phyloP scores from a whole-genome alignment of 805 yeast species.

The Candida taoyuanica region DNA sequence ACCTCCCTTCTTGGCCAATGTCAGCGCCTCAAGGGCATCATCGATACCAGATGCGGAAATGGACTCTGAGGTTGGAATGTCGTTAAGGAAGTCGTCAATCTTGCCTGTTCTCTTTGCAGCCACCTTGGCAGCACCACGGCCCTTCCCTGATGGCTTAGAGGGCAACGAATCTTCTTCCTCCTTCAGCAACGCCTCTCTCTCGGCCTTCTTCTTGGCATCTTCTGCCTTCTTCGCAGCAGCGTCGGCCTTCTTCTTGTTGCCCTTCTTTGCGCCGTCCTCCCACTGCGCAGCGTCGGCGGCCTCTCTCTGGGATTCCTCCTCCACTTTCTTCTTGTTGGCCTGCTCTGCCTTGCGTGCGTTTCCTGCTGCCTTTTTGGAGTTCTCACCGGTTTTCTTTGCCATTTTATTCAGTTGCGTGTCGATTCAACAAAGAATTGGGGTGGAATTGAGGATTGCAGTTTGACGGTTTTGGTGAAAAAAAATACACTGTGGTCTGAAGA shows the following conservation, averaged over 20 bases:
- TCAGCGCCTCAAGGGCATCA: constrained; percentile 71
- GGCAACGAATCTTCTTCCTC: constrained; percentile 66
- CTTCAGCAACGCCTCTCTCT: constrained; percentile 61
- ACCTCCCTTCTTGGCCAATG: constrained; percentile 53
- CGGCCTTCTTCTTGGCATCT: constrained; percentile 76
- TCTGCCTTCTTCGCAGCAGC: constrained; percentile 68
- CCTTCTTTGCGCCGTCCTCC: constrained; percentile 69
- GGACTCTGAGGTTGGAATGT: constrained; percentile 44
- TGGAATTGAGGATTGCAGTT: no score
- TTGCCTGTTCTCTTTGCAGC: constrained; percentile 57
- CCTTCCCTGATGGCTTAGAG: constrained; percentile 49
- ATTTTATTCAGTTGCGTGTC: constrained; percentile 22
- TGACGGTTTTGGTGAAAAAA: no score
- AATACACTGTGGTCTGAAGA: no score
- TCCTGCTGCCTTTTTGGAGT: constrained; percentile 55
- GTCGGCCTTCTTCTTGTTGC: constrained; percentile 63
- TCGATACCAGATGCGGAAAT: constrained; percentile 74
- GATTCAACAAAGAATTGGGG: no score
- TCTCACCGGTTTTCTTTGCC: constrained; percentile 49
- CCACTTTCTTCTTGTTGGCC: constrained; percentile 53
- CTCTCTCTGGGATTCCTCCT: constrained; percentile 40
- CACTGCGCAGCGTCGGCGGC: constrained; percentile 59
- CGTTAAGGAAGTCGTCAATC: constrained; percentile 62
- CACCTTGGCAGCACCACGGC: constrained; percentile 65
- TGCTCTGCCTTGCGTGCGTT: constrained; percentile 64